Evolutionary conservation across 2,329 filamentous ascomycete species (phyloP), one percentile per base, ranked within the genome.

Genomic region (Sporothrix inflata): DNA sequence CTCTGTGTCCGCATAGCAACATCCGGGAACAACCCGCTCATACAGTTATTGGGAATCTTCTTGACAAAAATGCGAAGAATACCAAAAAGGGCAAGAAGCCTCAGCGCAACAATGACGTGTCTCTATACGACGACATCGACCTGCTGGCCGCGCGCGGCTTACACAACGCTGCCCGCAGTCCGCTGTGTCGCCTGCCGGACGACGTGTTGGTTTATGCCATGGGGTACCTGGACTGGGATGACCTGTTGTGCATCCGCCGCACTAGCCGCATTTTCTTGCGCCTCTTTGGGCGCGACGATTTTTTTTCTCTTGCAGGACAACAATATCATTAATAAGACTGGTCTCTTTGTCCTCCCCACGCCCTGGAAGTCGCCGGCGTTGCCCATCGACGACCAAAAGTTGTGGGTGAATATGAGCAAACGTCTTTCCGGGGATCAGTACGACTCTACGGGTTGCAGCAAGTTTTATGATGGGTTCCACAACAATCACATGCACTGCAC

Each of bases 211-310:
- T 63, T 7, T 19, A 8, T 2, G 21, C 45, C 60, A 63, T 63
- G 60, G 34, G 19, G 9, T 19, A 42, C 8, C 34, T 63, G 30
- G 60, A 68, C 65, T 53, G 45, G 47, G 7, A 16, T 5, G 65
- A 68, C 14, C 5, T 68, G 24, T 19, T 68, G 21, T 68, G 21
- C 16, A 4, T 68, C 1, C 65, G 65, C 65, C 65, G 16, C 27
- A 53, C 65, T 3, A 53, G 65, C 65, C 45, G 65, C n/a, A 2
- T 68, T 5, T 68, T 68, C 47, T 11, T 68, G 65, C 45, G 47
- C 16, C 8, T 68, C 14, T 68, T 68, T 21, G 16, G 21, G 45
- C 24, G 5, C 3, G 6, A n/a, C 34, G 34, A 42, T 12, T 45
- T 63, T 8, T 7, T 9, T 8, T 19, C n/a, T 8, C 34, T 63